A percentile compares a stretch with the other conserved stretches of the same genome.
Conservation (phyloP, 257 asterid genomes). For the Rhazya stricta region DNA sequence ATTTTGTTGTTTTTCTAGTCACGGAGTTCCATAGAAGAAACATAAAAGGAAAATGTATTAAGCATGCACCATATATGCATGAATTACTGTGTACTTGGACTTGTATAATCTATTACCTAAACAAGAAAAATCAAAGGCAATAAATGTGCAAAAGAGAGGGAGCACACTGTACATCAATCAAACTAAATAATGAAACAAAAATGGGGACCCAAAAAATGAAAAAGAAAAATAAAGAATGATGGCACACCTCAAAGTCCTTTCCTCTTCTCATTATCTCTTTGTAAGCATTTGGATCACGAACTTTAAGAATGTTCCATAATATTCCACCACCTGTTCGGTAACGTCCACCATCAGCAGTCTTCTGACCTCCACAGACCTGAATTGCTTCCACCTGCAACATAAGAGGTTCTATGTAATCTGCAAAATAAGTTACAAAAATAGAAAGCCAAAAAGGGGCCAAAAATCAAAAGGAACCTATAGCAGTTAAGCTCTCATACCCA, state of each 20-base stretch:
- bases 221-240: too few species aligned
- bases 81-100: not conserved
- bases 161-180: not conserved
- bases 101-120: not conserved
- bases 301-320: conserved; percentile 82
- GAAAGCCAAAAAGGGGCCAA: not conserved
- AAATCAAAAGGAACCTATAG: not conserved
- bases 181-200: not conserved
- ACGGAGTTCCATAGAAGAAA: not conserved
- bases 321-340: conserved; percentile 79
- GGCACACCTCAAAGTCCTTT: conserved; percentile 81
- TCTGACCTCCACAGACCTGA: conserved; percentile 94
- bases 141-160: not conserved
- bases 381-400: conserved; percentile 81
- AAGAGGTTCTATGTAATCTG: conserved; percentile 1
- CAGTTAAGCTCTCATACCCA: not conserved
- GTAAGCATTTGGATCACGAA: conserved; percentile 83
- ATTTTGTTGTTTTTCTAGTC: not conserved
- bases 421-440: not conserved
- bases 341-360: conserved; percentile 70
- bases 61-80: too few species aligned
- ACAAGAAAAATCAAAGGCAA: not conserved
- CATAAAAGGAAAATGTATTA: not conserved
- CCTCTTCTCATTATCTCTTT: conserved; percentile 88
- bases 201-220: too few species aligned